Conservation (phyloP, 2,329 filamentous ascomycete species). For the Xylariaceae sp. region DNA sequence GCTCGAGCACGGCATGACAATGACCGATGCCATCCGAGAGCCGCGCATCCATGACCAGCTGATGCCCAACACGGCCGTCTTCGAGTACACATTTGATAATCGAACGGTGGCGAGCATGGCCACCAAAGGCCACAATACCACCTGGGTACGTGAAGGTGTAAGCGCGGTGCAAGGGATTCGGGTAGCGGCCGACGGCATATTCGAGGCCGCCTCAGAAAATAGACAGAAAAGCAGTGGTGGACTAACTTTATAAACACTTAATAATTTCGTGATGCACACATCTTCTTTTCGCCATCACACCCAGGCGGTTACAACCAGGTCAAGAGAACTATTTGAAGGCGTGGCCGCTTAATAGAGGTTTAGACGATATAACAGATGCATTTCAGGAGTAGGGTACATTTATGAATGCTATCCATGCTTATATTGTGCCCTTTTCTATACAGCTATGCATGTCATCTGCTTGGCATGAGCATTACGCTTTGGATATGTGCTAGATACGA, state of each 20-base stretch:
- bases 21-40: slow-evolving; percentile 65
- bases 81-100: slow-evolving; percentile 75
- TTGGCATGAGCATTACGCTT: too few relatives aligned
- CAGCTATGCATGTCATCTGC: too few relatives aligned
- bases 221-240: slow-evolving; percentile 75
- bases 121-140: slow-evolving; percentile 72
- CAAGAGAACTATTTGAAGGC: too few relatives aligned
- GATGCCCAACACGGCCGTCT: slow-evolving; percentile 69
- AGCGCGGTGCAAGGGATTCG: slow-evolving; percentile 76
- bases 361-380: too few relatives aligned
- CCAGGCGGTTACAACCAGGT: too few relatives aligned
- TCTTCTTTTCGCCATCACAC: not conserved
- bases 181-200: slow-evolving; percentile 67
- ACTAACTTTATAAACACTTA: slow-evolving; percentile 51
- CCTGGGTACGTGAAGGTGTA: slow-evolving; percentile 65
- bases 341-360: too few relatives aligned
- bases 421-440: too few relatives aligned
- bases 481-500: too few relatives aligned
- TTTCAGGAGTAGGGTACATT: too few relatives aligned
- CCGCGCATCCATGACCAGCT: slow-evolving; percentile 84
- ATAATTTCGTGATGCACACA: too few relatives aligned
- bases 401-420: too few relatives aligned
- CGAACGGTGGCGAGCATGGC: slow-evolving; percentile 67
- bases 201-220: slow-evolving; percentile 79
- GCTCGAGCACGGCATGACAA: slow-evolving; percentile 66